Evolutionary conservation across 768 basidiomycete genomes (phyloP).

Genomic region (Dendrothele bispora): DNA sequence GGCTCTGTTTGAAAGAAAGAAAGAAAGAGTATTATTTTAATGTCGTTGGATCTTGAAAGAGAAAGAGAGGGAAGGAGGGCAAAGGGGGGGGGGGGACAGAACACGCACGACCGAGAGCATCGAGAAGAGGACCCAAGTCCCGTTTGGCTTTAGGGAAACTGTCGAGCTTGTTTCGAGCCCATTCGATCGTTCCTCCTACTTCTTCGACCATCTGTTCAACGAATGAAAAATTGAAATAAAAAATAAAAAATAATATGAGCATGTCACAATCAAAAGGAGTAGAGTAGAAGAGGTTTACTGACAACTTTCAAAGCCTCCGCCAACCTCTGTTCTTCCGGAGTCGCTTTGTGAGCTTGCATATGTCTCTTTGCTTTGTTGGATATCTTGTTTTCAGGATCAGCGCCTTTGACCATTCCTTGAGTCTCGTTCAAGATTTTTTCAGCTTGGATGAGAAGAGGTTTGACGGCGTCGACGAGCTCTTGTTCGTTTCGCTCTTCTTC

Average conservation of each 20-base stretch:
- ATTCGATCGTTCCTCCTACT: slow-evolving; percentile 37
- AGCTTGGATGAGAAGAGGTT: slow-evolving; percentile 35
- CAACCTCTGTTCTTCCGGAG: slow-evolving; percentile 37
- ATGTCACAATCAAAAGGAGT: neutral
- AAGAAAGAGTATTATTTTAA: neutral
- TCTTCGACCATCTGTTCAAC: slow-evolving; percentile 33
- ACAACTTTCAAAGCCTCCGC: slow-evolving; percentile 37
- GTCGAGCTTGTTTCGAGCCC: slow-evolving; percentile 36
- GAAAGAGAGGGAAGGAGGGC: neutral
- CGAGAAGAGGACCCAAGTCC: slow-evolving; percentile 37
- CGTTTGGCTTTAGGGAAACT: slow-evolving; percentile 37
- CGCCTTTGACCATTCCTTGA: slow-evolving; percentile 32
- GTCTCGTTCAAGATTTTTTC: slow-evolving; percentile 39
- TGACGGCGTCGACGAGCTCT: slow-evolving; percentile 34
- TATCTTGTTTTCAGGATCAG: slow-evolving; percentile 35
- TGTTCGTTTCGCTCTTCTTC: slow-evolving; percentile 35
- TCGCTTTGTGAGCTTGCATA: slow-evolving; percentile 34
- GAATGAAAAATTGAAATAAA: slow-evolving; percentile 5
- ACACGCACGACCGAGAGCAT: slow-evolving; percentile 33
- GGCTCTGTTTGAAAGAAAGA: slow-evolving; percentile 22
- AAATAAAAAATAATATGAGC: neutral
- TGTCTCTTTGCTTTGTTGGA: slow-evolving; percentile 34
- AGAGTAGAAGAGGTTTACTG: slow-evolving; percentile 4
- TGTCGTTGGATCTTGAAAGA: neutral
- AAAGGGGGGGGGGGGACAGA: no score